These are phyloP conservation scores for Fusarium circinatum DNA, from an alignment of 2,329 filamentous ascomycete species.

Conservation along the genomic window DNA sequence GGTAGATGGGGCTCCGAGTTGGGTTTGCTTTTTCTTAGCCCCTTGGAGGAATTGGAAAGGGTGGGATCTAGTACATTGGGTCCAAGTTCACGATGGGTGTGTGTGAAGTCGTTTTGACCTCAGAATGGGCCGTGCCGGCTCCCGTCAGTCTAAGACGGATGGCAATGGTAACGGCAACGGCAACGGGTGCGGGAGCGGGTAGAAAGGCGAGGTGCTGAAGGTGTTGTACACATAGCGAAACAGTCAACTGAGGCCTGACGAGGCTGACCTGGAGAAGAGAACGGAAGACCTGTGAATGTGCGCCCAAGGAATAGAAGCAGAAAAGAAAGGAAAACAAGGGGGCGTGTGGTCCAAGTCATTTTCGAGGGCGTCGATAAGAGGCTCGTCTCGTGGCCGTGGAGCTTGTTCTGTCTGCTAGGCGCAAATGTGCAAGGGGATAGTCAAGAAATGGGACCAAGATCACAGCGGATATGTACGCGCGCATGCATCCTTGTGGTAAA, in stretches of 20 bases:
- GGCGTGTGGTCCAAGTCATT: slow-evolving; percentile 14
- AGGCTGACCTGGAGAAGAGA: slow-evolving; percentile 13
- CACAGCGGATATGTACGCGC: slow-evolving; percentile 26
- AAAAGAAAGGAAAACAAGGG: slow-evolving; percentile 1
- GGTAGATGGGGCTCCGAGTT: slow-evolving; percentile 35
- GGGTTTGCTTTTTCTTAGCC: slow-evolving; percentile 42
- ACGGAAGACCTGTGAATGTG: slow-evolving; percentile 10
- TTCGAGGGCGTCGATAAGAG: slow-evolving; percentile 22
- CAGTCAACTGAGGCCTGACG: slow-evolving; percentile 18
- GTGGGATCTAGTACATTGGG: slow-evolving; percentile 44
- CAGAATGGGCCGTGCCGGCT: slow-evolving; percentile 39
- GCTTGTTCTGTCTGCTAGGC: slow-evolving; percentile 8
- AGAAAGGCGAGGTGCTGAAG: slow-evolving; percentile 34
- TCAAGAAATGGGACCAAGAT: slow-evolving; percentile 27
- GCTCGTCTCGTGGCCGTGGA: slow-evolving; percentile 28
- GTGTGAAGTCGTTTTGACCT: slow-evolving; percentile 28
- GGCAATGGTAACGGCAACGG: slow-evolving; percentile 15
- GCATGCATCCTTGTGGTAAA: slow-evolving; percentile 35
- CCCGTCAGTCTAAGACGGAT: slow-evolving; percentile 30
- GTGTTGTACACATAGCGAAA: slow-evolving; percentile 1
- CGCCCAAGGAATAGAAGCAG: neutral
- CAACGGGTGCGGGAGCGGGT: slow-evolving; percentile 37
- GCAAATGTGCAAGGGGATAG: slow-evolving; percentile 36
- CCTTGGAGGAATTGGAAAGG: slow-evolving; percentile 32
- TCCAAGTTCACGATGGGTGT: slow-evolving; percentile 37